A percentile compares a stretch with the other conserved stretches of the same genome.
Conservation (phyloP, 306 rosid genomes). For the Elaeagnus macrophylla region DNA sequence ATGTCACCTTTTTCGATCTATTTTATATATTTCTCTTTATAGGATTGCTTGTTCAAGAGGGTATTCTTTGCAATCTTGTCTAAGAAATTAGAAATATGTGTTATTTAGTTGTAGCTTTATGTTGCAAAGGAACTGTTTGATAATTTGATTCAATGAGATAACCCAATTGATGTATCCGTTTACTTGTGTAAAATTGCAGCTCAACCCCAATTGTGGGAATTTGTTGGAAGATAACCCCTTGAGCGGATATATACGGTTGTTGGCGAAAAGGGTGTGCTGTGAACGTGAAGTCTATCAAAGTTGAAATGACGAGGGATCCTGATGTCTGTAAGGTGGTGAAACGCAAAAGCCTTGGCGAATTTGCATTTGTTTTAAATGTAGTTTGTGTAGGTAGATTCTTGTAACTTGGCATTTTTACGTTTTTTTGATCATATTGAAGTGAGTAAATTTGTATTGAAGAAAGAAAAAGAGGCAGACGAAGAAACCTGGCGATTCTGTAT, state of each 20-base stretch:
- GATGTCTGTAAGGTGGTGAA: constrained; percentile 21
- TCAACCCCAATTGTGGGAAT: constrained; percentile 23
- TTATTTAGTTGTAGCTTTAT: too few relatives aligned
- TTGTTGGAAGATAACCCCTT: constrained; percentile 14
- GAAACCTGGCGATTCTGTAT: constrained; percentile 49
- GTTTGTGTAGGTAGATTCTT: constrained; percentile 37
- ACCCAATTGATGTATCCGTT: constrained; percentile 13
- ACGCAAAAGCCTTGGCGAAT: constrained; percentile 18
- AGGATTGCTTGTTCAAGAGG: constrained; percentile 41
- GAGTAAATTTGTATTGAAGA: constrained; percentile 20
- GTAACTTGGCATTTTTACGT: constrained; percentile 8
- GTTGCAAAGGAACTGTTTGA: not conserved
- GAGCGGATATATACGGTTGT: constrained; percentile 32
- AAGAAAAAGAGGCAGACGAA: not conserved
- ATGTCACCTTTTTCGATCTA: too few relatives aligned
- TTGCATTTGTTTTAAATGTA: constrained; percentile 28
- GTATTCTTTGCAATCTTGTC: constrained; percentile 36
- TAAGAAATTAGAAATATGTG: not conserved
- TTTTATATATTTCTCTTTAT: too few relatives aligned
- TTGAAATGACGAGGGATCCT: constrained; percentile 54
- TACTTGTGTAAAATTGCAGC: constrained; percentile 35
- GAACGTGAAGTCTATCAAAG: constrained; percentile 18
- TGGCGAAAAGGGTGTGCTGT: constrained; percentile 29
- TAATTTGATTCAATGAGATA: not conserved
- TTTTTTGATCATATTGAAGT: constrained; percentile 28